Percentiles rank a stretch among this genome's conserved stretches.
Conservation (phyloP, 176 grass and related monocot species). For the Triticum turgidum region DNA sequence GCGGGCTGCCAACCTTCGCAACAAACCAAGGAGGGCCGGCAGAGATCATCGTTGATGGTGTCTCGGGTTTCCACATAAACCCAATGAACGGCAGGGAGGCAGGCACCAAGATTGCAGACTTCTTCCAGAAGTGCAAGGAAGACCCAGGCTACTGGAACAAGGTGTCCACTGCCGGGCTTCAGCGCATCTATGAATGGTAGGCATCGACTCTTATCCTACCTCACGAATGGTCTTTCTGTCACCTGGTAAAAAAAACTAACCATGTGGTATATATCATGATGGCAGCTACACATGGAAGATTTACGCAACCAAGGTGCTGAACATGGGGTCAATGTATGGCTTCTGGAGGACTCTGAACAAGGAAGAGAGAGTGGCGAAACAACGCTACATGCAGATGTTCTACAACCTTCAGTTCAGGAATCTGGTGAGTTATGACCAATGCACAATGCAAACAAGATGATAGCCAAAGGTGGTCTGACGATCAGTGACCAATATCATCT, state of each 20-base stretch:
- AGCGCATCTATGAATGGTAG: slow-evolving; percentile 93
- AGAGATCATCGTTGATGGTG: slow-evolving; percentile 87
- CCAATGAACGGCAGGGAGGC: slow-evolving; percentile 71
- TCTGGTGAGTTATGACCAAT: slow-evolving; percentile 44
- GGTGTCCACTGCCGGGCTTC: slow-evolving; percentile 77
- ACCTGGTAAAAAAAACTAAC: background rate
- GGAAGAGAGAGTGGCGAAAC: slow-evolving; percentile 64
- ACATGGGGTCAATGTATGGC: slow-evolving; percentile 81
- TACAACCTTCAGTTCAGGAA: slow-evolving; percentile 87
- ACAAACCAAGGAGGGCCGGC: slow-evolving; percentile 91
- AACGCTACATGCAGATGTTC: slow-evolving; percentile 75
- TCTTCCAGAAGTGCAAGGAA: slow-evolving; percentile 84
- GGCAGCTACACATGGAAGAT: slow-evolving; percentile 98
- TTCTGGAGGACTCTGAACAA: slow-evolving; percentile 90
- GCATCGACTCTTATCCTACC: background rate
- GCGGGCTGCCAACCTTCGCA: slow-evolving; percentile 81
- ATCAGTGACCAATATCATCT: background rate
- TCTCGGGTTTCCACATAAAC: slow-evolving; percentile 94
- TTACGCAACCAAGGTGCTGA: slow-evolving; percentile 77
- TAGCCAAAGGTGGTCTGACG: background rate
- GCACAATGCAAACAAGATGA: background rate
- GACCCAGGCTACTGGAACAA: slow-evolving; percentile 89
- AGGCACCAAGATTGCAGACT: slow-evolving; percentile 77
- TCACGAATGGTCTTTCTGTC: background rate
- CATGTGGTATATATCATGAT: background rate